Conservation (phyloP, 2,329 filamentous ascomycete genomes). For the Hypocrella siamensis region DNA sequence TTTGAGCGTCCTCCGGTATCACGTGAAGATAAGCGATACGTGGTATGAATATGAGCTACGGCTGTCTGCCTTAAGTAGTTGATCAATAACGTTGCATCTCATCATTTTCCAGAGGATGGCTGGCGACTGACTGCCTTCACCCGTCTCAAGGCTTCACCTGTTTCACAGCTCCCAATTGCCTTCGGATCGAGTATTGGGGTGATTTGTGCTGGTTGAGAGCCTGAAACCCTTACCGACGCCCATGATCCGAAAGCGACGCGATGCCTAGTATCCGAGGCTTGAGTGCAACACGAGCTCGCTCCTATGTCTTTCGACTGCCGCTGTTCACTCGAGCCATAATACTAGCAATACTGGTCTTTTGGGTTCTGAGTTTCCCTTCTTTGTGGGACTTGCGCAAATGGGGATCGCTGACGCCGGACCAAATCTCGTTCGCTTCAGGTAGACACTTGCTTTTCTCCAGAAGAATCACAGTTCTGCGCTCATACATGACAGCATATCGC, state of each 20-base stretch:
- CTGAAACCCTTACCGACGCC: background rate
- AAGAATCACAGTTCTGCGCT: background rate
- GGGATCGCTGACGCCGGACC: conserved; percentile 63
- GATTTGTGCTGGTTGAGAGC: too few species aligned
- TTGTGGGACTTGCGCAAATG: conserved; percentile 60
- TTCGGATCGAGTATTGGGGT: background rate
- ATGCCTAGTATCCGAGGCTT: conserved; percentile 26
- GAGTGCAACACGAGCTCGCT: conserved; percentile 58
- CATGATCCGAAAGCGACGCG: background rate
- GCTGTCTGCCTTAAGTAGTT: too few species aligned
- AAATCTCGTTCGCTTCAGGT: conserved; percentile 59
- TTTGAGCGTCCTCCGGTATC: too few species aligned
- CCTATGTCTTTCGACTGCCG: conserved; percentile 73
- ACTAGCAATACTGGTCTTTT: conserved; percentile 43
- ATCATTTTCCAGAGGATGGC: too few species aligned
- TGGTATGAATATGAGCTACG: too few species aligned
- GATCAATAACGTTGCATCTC: too few species aligned
- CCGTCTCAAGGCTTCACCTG: too few species aligned
- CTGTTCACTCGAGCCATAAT: conserved; percentile 66
- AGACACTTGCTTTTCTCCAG: conserved; percentile 6
- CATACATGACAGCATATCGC: conserved; percentile 54
- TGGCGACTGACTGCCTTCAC: too few species aligned
- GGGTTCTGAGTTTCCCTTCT: conserved; percentile 51
- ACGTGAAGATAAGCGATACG: too few species aligned
- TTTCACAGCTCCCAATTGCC: background rate